These are phyloP conservation scores for Anisodus acutangulus DNA, from an alignment of 257 asterid species.

Conservation along the genomic window DNA sequence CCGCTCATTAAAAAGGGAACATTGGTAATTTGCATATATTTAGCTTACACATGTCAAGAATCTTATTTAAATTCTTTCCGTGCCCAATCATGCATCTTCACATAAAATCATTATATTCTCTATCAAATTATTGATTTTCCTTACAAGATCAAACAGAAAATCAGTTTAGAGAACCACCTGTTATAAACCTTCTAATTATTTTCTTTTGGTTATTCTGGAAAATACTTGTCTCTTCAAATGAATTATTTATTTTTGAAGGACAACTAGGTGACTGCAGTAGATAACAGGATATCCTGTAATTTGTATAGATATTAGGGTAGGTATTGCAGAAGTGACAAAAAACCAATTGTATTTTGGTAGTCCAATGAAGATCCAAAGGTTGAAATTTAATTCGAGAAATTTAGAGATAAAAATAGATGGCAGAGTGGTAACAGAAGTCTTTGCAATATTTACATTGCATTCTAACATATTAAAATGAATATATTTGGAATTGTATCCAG, in stretches of 20 bases:
- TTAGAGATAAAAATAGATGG: too few species aligned
- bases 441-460: background rate
- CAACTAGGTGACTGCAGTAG: background rate
- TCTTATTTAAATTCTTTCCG: background rate
- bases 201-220: background rate
- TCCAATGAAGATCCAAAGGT: too few species aligned
- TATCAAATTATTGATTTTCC: background rate
- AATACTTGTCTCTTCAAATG: background rate
- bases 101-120: constrained; percentile 4
- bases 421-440: background rate
- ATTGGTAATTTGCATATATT: background rate
- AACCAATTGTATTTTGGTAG: too few species aligned
- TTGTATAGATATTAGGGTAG: too few species aligned
- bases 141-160: background rate
- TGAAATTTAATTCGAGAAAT: too few species aligned
- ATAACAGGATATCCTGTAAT: too few species aligned
- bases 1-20: background rate
- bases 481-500: background rate
- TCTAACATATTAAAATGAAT: background rate
- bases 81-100: background rate
- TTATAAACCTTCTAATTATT: background rate
- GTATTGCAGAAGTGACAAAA: too few species aligned
- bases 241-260: background rate
- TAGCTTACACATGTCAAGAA: background rate
- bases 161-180: background rate